Conservation (phyloP, 306 rosid genomes). For the Ormosia semicastrata region DNA sequence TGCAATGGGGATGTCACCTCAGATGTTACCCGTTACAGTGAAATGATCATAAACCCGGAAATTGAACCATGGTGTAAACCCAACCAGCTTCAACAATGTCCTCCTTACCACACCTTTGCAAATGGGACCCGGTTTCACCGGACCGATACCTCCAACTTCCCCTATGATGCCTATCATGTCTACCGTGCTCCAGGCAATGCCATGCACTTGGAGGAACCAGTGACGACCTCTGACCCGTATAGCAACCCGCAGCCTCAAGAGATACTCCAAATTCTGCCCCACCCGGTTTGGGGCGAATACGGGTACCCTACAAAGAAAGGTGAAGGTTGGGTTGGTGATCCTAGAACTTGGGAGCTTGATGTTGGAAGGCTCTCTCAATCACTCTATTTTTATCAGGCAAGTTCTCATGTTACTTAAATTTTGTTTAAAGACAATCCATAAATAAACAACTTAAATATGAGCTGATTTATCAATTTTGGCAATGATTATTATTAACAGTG, state of each 20-base stretch:
- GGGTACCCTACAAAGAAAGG: conserved; percentile 61
- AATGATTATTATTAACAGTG: not conserved
- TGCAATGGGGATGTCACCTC: conserved; percentile 62
- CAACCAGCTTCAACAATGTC: conserved; percentile 33
- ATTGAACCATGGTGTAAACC: conserved; percentile 38
- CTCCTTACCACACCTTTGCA: conserved; percentile 61
- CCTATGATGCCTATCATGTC: conserved; percentile 59
- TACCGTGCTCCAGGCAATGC: conserved; percentile 59
- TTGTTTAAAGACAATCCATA: not conserved
- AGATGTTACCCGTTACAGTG: conserved; percentile 63
- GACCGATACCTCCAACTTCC: conserved; percentile 38
- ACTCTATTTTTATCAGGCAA: conserved; percentile 63
- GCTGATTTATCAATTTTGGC: not conserved
- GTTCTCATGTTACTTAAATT: not conserved
- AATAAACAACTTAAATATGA: not conserved
- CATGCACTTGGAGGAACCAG: conserved; percentile 42
- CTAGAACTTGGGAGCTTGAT: conserved; percentile 68
- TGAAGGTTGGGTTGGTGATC: conserved; percentile 61
- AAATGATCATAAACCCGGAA: conserved; percentile 63
- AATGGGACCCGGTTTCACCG: conserved; percentile 51
- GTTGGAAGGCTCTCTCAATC: conserved; percentile 65
- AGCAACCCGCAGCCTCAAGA: conserved; percentile 73
- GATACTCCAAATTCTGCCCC: conserved; percentile 64
- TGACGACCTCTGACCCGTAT: conserved; percentile 47
- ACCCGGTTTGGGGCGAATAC: conserved; percentile 60